phyloP scores from a whole-genome alignment of 2,329 filamentous ascomycete species.

The Plectosphaerella plurivora region DNA sequence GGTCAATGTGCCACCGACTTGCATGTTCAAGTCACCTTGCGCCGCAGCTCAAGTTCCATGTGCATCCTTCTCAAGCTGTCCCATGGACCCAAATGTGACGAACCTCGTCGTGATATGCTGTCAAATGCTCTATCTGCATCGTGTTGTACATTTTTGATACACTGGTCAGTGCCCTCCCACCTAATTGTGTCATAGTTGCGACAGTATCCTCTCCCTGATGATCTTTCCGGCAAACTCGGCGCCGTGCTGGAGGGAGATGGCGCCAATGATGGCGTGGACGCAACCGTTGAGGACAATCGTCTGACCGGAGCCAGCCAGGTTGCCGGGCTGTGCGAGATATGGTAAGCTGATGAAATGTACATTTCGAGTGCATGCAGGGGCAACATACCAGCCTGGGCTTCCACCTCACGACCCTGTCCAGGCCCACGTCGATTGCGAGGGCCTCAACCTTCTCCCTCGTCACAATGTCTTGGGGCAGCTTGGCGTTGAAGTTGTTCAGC shows the following conservation, averaged over 20 bases:
- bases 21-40: too few species aligned
- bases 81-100: too few species aligned
- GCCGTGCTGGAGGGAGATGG: conserved; percentile 83
- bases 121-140: too few species aligned
- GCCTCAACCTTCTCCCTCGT: conserved; percentile 61
- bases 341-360: not conserved
- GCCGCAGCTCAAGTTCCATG: too few species aligned
- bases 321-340: conserved; percentile 44
- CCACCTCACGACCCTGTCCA: conserved; percentile 80
- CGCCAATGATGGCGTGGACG: conserved; percentile 82
- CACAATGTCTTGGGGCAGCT: conserved; percentile 57
- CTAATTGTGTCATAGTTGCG: conserved; percentile 20
- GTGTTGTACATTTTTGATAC: conserved; percentile 14
- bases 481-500: conserved; percentile 65
- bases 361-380: not conserved
- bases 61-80: too few species aligned
- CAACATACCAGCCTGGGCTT: conserved; percentile 71
- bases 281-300: conserved; percentile 72
- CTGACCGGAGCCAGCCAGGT: conserved; percentile 68
- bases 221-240: conserved; percentile 71
- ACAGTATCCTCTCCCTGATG: conserved; percentile 71
- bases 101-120: too few species aligned
- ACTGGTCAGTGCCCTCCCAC: conserved; percentile 3
- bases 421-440: conserved; percentile 65
- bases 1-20: too few species aligned